Percentiles rank a stretch among this genome's conserved stretches.
These are phyloP conservation scores for Rhizodiscina lignyota DNA, from an alignment of 495 filamentous ascomycete genomes.

Conservation along the genomic window DNA sequence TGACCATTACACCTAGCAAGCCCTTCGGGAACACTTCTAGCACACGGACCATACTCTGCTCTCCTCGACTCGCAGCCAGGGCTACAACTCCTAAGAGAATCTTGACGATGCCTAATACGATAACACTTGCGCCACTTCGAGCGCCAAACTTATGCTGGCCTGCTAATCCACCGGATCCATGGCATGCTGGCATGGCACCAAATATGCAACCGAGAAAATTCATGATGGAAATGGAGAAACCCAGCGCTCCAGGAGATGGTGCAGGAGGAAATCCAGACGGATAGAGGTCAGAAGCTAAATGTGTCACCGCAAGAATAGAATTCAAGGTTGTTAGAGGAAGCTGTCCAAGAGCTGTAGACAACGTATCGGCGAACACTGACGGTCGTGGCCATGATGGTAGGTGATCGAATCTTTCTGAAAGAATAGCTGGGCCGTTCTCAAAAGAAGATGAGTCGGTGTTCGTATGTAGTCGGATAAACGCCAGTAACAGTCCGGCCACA, in stretches of 20 bases:
- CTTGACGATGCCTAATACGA: slow-evolving; percentile 65
- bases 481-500: slow-evolving; percentile 36
- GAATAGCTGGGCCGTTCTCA: too few relatives aligned
- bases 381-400: slow-evolving; percentile 7
- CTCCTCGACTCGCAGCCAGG: slow-evolving; percentile 24
- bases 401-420: neutral
- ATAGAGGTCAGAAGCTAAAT: slow-evolving; percentile 56
- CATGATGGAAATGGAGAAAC: slow-evolving; percentile 64
- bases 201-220: slow-evolving; percentile 80
- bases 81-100: slow-evolving; percentile 57
- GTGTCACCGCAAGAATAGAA: slow-evolving; percentile 70
- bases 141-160: slow-evolving; percentile 84
- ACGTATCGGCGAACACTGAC: slow-evolving; percentile 9
- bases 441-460: neutral
- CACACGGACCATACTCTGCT: slow-evolving; percentile 47
- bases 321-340: slow-evolving; percentile 82
- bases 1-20: slow-evolving; percentile 71
- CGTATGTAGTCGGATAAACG: neutral
- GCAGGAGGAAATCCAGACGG: slow-evolving; percentile 37
- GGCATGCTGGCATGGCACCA: slow-evolving; percentile 89
- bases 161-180: slow-evolving; percentile 80
- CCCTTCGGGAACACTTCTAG: slow-evolving; percentile 53
- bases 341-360: slow-evolving; percentile 42
- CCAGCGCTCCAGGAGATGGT: slow-evolving; percentile 55
- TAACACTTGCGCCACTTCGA: slow-evolving; percentile 65